A percentile compares a stretch with the other conserved stretches of the same genome.
Evolutionary conservation across 2,329 filamentous ascomycete genomes (phyloP).

Genomic region (Aspergillus melleus): DNA sequence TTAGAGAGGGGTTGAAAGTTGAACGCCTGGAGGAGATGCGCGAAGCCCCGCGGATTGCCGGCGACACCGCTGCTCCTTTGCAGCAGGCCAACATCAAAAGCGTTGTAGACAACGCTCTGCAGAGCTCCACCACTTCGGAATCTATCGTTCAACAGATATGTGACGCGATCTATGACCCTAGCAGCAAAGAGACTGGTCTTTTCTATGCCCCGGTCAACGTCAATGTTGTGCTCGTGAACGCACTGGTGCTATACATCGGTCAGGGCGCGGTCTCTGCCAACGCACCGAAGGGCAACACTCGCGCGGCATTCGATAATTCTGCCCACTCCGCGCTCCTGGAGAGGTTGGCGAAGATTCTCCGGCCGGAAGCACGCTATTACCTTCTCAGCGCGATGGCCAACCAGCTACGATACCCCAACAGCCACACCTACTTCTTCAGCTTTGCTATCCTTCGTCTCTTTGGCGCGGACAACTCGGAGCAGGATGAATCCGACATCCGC

Average conservation of each 20-base stretch:
- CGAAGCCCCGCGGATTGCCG: constrained; percentile 64
- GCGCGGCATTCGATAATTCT: constrained; percentile 63
- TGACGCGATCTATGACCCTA: constrained; percentile 66
- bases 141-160: constrained; percentile 70
- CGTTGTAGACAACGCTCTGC: constrained; percentile 53
- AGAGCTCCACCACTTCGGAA: constrained; percentile 65
- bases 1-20: constrained; percentile 71
- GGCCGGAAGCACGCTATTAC: constrained; percentile 78
- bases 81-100: constrained; percentile 54
- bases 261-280: constrained; percentile 66
- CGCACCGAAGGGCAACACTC: constrained; percentile 56
- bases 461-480: constrained; percentile 65
- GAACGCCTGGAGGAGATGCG: constrained; percentile 75
- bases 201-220: constrained; percentile 68
- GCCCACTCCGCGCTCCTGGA: constrained; percentile 72
- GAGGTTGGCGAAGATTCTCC: constrained; percentile 72
- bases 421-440: constrained; percentile 90
- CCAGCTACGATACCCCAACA: constrained; percentile 86
- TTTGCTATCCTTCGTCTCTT: constrained; percentile 83
- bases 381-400: constrained; percentile 83
- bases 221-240: constrained; percentile 72
- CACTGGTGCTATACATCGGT: constrained; percentile 80
- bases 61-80: constrained; percentile 57
- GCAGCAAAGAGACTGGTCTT: constrained; percentile 61
- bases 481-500: constrained; percentile 78